Base-by-base conservation (phyloP, 495 filamentous ascomycete species). In the Penicillium diatomitis region DNA sequence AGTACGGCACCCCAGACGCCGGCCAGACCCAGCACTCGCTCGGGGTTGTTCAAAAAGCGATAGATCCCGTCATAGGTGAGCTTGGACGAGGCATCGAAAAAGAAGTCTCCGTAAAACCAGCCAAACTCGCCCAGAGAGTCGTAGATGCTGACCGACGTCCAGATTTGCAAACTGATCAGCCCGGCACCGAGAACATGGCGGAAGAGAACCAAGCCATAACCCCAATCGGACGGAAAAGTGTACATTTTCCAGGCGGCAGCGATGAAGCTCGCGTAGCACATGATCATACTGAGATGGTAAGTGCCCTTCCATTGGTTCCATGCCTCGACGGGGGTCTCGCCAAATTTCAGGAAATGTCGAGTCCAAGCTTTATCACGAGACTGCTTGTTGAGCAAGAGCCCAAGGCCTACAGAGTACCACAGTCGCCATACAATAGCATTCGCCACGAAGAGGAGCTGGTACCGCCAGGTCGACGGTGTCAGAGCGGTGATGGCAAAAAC, bases 91-190 rank as follows among this genome's bases (percentile, higher is more conserved):
- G 83, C 82, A 44, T 84, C 77, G 54, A 95, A 89, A 69, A 96
- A 96, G 73, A 98, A 98, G 65, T 98, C 92, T 8, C 92, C 92
- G 58, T 88, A 98, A 74, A 97, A 98, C 92, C 94, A 98, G 54
- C 94, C 94, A 61, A 96, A 97, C 61, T 98, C 92, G 38, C 91
- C 91, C 2, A 97, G 82, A 4, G 91, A 96, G 10, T 96, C 89
- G 67, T 96, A 95, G 50, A 97, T 94, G 64, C 90, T 95, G 51
- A 87, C 68, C 4, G 86, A 83, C 4, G 91, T 96, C 94, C 94
- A 98, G 8, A 91, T 68, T 61, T 98, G 92, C 41, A 98, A 75
- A 9, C 85, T 80, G 46, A 96, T 81, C 48, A 97, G 71, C 50
- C 87, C 82, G 34, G 74, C 68, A 30, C 92, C 92, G 32, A 96